Conservation (phyloP, 768 basidiomycete species). For the Mycena vitilis region DNA sequence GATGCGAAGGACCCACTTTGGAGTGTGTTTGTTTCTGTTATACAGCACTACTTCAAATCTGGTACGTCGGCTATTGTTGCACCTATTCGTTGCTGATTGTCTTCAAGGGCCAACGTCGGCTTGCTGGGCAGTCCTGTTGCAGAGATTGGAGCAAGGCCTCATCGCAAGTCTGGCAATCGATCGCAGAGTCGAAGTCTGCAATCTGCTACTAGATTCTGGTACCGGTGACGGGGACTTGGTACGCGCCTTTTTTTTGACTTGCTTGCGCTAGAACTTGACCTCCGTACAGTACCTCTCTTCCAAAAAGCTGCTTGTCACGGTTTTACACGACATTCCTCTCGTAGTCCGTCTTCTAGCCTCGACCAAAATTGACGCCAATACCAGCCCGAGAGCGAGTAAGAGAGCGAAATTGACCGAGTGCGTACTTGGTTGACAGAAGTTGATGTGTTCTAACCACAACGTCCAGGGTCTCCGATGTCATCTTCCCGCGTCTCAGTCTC, state of each 20-base stretch:
- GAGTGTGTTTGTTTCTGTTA: constrained; percentile 58
- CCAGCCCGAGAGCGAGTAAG: constrained; percentile 67
- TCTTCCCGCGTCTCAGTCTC: constrained; percentile 62
- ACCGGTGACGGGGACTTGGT: constrained; percentile 62
- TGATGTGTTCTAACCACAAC: background rate
- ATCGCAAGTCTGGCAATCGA: constrained; percentile 64
- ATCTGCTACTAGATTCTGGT: constrained; percentile 66
- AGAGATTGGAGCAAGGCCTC: constrained; percentile 64
- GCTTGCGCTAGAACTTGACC: constrained; percentile 8
- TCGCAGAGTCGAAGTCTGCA: constrained; percentile 66
- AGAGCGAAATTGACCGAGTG: constrained; percentile 72
- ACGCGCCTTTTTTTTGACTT: constrained; percentile 35
- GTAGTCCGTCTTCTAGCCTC: constrained; percentile 63
- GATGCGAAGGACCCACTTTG: constrained; percentile 58
- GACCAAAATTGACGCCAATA: constrained; percentile 58
- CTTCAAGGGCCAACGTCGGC: constrained; percentile 53
- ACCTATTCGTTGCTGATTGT: background rate
- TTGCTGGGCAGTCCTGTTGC: constrained; percentile 54
- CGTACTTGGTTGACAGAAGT: constrained; percentile 35
- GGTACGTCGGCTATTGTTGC: constrained; percentile 49
- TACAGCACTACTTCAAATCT: constrained; percentile 58
- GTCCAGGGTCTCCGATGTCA: constrained; percentile 48
- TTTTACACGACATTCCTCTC: constrained; percentile 63
- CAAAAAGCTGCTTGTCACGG: constrained; percentile 60
- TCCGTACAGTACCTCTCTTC: constrained; percentile 54